Base-by-base conservation (phyloP, 2,329 filamentous ascomycete species). In the Aspergillus calidoustus region DNA sequence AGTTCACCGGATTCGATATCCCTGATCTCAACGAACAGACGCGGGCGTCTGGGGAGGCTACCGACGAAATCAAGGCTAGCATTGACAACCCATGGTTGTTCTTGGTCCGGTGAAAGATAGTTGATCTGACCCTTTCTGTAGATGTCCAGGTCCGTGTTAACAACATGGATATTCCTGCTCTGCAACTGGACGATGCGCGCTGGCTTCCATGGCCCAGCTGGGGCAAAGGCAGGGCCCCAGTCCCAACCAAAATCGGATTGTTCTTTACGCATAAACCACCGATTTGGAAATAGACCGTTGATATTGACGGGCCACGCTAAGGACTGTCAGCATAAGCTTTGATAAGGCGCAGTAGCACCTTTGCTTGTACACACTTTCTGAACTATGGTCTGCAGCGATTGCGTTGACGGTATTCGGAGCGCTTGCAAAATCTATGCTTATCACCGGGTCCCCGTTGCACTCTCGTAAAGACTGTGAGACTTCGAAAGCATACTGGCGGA, bases 231-330 rank as follows among this genome's bases (percentile, higher is more conserved):
- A 9, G 84, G 85, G 9, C 84, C 84, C 85, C 85, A 87, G 62
- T 88, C 86, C 87, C 86, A 89, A 2, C 87, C 87, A 70, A 88
- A 88, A 69, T 88, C 86, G 7, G 79, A 84, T 69, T 88, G 84
- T 68, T 88, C 82, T 68, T 89, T 88, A 31, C 86, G 80, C 41
- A 88, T 83, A 63, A 84, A 87, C 70, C 82, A 80, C 7, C 83
- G 78, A 60, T 86, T 83, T 0, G 77, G 71, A 53, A 85, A 86
- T 63, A 87, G 84, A 60, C 80, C 86, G 0, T 78, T 52, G 17
- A 77, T 72, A 64, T 86, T 77, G 3, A 86, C 78, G 0, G 85
- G 84, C 83, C 84, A 87, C 46, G 77, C 80, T 78, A 44, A 7
- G 13, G 43, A 49, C 2, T 8, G 22, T 58, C 13, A 62, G 57